Conservation (phyloP, 2,329 filamentous ascomycete genomes). For the Helminthosporium solani region DNA sequence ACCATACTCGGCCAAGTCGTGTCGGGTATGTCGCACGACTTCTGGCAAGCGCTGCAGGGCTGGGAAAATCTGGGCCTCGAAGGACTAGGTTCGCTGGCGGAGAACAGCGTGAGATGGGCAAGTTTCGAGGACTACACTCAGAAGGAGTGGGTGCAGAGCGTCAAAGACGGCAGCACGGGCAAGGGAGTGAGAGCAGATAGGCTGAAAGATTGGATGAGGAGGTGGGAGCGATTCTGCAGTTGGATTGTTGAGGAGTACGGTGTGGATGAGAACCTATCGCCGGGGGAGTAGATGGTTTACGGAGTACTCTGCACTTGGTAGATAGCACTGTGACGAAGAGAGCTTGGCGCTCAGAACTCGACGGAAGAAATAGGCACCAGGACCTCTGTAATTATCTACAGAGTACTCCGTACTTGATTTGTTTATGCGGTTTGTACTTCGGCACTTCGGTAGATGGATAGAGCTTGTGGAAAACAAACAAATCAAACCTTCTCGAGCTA, state of each 20-base stretch:
- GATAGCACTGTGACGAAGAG: not conserved
- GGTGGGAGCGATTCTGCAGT: constrained; percentile 88
- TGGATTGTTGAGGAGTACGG: constrained; percentile 82
- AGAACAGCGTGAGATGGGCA: constrained; percentile 90
- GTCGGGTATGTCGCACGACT: constrained; percentile 85
- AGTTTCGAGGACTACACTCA: constrained; percentile 77
- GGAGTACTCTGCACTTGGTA: no score
- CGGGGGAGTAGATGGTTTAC: constrained; percentile 46
- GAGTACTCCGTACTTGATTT: no score
- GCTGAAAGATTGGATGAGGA: constrained; percentile 73
- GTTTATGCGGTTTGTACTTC: no score
- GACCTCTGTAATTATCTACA: no score
- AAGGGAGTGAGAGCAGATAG: constrained; percentile 68
- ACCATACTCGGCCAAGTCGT: constrained; percentile 82
- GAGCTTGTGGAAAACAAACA: no score
- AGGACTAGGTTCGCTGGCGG: constrained; percentile 80
- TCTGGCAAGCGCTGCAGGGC: constrained; percentile 89
- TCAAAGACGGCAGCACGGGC: constrained; percentile 74
- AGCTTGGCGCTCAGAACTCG: no score
- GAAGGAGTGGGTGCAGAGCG: constrained; percentile 69
- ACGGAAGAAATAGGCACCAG: no score
- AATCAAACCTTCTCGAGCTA: no score
- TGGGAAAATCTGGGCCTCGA: constrained; percentile 90
- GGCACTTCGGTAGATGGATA: no score
- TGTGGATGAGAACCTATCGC: constrained; percentile 49